A percentile compares a stretch with the other conserved stretches of the same genome.
phyloP scores from a whole-genome alignment of 1,284 basidiomycete genomes.

The Tilletiaria anomala region DNA sequence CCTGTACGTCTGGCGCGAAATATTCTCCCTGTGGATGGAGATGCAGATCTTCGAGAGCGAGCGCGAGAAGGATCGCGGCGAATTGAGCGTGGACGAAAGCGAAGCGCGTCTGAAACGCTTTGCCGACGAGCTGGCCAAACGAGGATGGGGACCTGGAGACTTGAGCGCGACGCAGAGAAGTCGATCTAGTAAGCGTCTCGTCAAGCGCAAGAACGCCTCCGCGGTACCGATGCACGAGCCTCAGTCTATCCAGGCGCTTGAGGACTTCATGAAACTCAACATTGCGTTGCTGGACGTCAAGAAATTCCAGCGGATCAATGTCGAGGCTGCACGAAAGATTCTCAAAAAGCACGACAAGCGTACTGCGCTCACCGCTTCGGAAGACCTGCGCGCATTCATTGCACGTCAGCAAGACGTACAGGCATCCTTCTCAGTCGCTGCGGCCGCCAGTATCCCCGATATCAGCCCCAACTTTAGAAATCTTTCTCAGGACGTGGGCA shows the following conservation, averaged over 20 bases:
- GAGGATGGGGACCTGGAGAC: too few species aligned
- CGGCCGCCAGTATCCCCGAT: too few species aligned
- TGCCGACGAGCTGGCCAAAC: conserved; percentile 52
- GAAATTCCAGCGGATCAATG: conserved; percentile 63
- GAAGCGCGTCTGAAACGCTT: conserved; percentile 61
- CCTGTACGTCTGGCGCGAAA: conserved; percentile 79
- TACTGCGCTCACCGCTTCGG: conserved; percentile 46
- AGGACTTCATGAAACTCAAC: conserved; percentile 68
- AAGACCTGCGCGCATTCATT: conserved; percentile 22
- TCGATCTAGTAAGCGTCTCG: conserved; percentile 1
- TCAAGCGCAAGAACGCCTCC: neutral
- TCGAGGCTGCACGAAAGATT: conserved; percentile 55
- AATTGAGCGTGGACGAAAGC: conserved; percentile 56
- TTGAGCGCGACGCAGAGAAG: too few species aligned
- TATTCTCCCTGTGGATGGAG: conserved; percentile 77
- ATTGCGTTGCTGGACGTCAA: conserved; percentile 68
- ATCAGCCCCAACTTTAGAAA: neutral
- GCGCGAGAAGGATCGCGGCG: conserved; percentile 59
- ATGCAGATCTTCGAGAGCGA: conserved; percentile 71
- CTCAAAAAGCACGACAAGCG: conserved; percentile 90
- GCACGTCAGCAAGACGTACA: conserved; percentile 17
- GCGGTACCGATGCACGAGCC: conserved; percentile 8
- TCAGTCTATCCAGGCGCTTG: conserved; percentile 42
- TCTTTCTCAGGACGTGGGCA: neutral
- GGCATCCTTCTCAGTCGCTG: conserved; percentile 7